phyloP scores from a whole-genome alignment of 2,329 filamentous ascomycete species.

The Pyrenophora graminea region DNA sequence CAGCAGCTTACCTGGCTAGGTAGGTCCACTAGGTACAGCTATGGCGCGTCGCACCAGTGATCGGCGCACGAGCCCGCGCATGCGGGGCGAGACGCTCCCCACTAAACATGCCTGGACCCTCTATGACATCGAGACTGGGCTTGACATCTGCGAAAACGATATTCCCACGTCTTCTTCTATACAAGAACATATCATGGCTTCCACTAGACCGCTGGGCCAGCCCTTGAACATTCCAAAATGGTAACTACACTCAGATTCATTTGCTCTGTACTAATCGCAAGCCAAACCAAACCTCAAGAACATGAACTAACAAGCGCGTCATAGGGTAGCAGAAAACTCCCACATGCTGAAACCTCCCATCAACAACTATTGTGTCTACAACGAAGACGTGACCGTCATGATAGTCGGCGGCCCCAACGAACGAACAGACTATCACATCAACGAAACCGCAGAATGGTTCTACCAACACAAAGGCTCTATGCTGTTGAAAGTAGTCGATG shows the following conservation, averaged over 20 bases:
- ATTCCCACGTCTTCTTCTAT: neutral
- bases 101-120: slow-evolving; percentile 2
- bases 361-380: slow-evolving; percentile 97
- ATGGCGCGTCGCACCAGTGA: slow-evolving; percentile 26
- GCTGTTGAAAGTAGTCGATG: slow-evolving; percentile 88
- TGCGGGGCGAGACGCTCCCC: slow-evolving; percentile 15
- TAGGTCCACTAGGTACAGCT: too few relatives aligned
- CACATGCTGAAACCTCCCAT: slow-evolving; percentile 92
- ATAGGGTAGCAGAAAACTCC: slow-evolving; percentile 86
- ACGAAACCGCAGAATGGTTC: slow-evolving; percentile 95
- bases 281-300: neutral
- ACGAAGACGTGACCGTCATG: slow-evolving; percentile 82
- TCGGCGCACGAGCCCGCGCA: slow-evolving; percentile 21
- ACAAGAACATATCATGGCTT: slow-evolving; percentile 6
- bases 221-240: slow-evolving; percentile 50
- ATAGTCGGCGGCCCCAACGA: slow-evolving; percentile 96
- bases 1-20: too few relatives aligned
- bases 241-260: slow-evolving; percentile 20
- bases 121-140: slow-evolving; percentile 3
- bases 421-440: slow-evolving; percentile 98
- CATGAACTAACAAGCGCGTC: neutral
- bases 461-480: slow-evolving; percentile 94
- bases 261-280: neutral
- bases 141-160: neutral
- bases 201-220: slow-evolving; percentile 27